Conservation (phyloP, 768 basidiomycete species). For the Pholiota microspora region DNA sequence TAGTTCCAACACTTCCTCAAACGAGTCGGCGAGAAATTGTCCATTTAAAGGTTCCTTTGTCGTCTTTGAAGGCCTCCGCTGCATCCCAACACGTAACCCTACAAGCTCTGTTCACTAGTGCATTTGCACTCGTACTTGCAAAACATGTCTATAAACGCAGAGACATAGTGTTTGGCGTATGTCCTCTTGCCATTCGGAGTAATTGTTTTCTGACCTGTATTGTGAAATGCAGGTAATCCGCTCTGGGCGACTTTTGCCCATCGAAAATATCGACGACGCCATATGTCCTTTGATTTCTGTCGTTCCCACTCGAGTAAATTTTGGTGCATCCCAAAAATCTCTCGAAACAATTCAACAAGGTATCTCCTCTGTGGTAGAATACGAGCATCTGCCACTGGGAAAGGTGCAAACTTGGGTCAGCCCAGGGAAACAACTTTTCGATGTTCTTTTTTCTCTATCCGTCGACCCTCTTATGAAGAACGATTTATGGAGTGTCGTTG, state of each 20-base stretch:
- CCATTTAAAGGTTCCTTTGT: conserved; percentile 22
- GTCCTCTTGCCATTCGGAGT: conserved; percentile 9
- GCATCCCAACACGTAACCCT: conserved; percentile 28
- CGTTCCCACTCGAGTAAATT: conserved; percentile 28
- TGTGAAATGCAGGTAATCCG: conserved; percentile 28
- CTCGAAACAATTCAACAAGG: conserved; percentile 23
- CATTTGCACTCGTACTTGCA: conserved; percentile 27
- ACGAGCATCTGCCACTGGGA: conserved; percentile 29
- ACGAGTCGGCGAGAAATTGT: conserved; percentile 10
- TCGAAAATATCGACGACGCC: conserved; percentile 26
- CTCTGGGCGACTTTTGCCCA: conserved; percentile 31
- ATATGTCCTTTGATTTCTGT: conserved; percentile 30
- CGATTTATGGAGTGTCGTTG: conserved; percentile 24
- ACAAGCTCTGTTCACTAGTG: conserved; percentile 29
- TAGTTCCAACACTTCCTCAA: not conserved
- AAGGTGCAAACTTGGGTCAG: conserved; percentile 33
- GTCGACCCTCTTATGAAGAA: conserved; percentile 16
- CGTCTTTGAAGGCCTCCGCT: conserved; percentile 23
- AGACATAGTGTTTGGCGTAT: conserved; percentile 33
- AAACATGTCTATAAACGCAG: conserved; percentile 21
- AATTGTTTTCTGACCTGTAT: not conserved
- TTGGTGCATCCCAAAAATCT: conserved; percentile 13
- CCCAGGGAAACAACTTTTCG: conserved; percentile 28
- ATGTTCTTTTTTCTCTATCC: conserved; percentile 31
- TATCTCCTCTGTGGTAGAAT: conserved; percentile 27